A percentile compares a stretch with the other conserved stretches of the same genome.
phyloP scores from a whole-genome alignment of 768 basidiomycete species.

The Phylloporus sp. region DNA sequence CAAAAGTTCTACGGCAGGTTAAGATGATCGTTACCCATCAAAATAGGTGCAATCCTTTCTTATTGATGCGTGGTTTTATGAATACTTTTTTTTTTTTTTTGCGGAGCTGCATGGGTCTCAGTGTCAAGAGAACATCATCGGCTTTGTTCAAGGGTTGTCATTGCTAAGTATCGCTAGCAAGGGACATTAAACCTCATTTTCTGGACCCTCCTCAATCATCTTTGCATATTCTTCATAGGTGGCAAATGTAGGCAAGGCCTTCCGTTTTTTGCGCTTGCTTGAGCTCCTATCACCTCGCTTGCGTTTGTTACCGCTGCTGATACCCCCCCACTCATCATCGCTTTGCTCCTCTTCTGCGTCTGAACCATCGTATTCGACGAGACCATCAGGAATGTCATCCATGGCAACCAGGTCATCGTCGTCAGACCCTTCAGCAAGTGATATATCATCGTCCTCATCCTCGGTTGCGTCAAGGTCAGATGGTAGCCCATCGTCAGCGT shows the following conservation, averaged over 20 bases:
- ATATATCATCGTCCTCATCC: constrained; percentile 43
- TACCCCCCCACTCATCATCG: constrained; percentile 32
- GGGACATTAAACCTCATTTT: constrained; percentile 22
- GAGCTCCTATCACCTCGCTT: constrained; percentile 35
- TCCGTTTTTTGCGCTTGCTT: constrained; percentile 64
- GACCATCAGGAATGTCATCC: constrained; percentile 50
- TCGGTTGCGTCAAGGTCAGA: constrained; percentile 29
- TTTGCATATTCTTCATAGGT: constrained; percentile 83
- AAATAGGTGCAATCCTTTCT: too few relatives aligned
- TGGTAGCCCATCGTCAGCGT: constrained; percentile 25
- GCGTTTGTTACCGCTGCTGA: constrained; percentile 54
- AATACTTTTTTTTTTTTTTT: too few relatives aligned
- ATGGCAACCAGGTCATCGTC: constrained; percentile 65
- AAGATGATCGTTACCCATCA: too few relatives aligned
- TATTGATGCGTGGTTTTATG: too few relatives aligned
- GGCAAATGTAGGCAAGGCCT: constrained; percentile 73
- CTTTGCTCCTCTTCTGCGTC: constrained; percentile 30
- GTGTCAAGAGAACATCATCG: background rate
- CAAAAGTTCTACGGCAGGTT: constrained; percentile 41
- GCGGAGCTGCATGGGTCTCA: too few relatives aligned
- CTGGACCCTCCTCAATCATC: constrained; percentile 67
- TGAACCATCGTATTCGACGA: constrained; percentile 60
- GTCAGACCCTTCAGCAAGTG: constrained; percentile 63
- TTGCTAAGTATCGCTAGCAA: background rate
- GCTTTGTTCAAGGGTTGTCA: background rate